phyloP scores from a whole-genome alignment of 768 basidiomycete genomes.

The Mycena latifolia region DNA sequence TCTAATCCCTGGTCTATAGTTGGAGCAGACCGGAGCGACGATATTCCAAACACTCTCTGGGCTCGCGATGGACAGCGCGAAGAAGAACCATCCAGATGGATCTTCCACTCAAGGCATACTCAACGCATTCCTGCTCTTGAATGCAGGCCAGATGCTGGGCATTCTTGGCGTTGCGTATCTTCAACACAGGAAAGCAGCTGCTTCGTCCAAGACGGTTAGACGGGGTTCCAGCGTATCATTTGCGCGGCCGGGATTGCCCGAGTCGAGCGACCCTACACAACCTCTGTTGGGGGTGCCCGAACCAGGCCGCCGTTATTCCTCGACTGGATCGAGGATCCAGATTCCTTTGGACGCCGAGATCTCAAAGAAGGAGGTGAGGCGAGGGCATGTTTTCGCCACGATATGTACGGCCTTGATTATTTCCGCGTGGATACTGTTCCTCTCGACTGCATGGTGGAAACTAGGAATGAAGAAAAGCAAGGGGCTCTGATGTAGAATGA shows the following conservation, averaged over 20 bases:
- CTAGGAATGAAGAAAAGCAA: conserved; percentile 57
- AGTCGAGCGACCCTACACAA: conserved; percentile 25
- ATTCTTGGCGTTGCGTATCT: conserved; percentile 64
- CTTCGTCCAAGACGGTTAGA: conserved; percentile 15
- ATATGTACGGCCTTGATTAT: conserved; percentile 58
- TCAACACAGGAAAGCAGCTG: conserved; percentile 54
- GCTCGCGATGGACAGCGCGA: conserved; percentile 66
- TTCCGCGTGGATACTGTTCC: conserved; percentile 73
- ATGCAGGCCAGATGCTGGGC: conserved; percentile 64
- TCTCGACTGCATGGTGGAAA: conserved; percentile 70
- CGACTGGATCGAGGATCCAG: conserved; percentile 37
- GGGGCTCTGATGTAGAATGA: conserved; percentile 30
- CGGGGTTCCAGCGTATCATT: conserved; percentile 5
- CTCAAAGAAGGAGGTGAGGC: conserved; percentile 48
- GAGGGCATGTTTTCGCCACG: conserved; percentile 65
- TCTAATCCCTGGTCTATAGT: conserved; percentile 49
- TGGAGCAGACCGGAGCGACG: conserved; percentile 82
- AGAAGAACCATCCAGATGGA: conserved; percentile 43
- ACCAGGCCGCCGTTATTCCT: conserved; percentile 37
- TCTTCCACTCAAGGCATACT: conserved; percentile 30
- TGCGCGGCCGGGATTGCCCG: conserved; percentile 15
- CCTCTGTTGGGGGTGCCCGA: conserved; percentile 27
- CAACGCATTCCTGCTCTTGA: conserved; percentile 52
- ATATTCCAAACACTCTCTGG: conserved; percentile 78
- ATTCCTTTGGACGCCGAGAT: conserved; percentile 30